Conservation (phyloP, 73 alveolate genomes). For the Loxodes magnus region DNA sequence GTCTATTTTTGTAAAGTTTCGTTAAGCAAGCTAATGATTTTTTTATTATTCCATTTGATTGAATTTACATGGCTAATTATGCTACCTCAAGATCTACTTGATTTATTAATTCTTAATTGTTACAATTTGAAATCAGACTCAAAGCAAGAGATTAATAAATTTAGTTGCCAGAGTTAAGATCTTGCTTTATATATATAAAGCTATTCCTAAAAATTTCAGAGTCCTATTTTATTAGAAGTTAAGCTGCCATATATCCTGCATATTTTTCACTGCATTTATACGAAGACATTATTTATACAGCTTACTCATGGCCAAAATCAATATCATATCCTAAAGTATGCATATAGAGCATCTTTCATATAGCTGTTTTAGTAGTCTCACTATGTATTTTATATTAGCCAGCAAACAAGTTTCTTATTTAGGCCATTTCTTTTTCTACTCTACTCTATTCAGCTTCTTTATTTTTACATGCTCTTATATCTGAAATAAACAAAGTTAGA, state of each 20-base stretch:
- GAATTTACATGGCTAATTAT: too few species aligned
- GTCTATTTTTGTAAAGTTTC: constrained; percentile 77
- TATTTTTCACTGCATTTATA: constrained; percentile 90
- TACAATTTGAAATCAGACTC: constrained; percentile 81
- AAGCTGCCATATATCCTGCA: constrained; percentile 96
- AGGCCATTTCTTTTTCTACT: constrained; percentile 93
- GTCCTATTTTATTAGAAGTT: constrained; percentile 79
- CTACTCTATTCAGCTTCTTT: constrained; percentile 93
- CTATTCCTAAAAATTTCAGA: constrained; percentile 67
- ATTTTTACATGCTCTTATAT: constrained; percentile 86
- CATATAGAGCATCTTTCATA: constrained; percentile 92
- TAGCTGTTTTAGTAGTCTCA: constrained; percentile 89
- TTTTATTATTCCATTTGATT: constrained; percentile 81
- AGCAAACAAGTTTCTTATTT: constrained; percentile 86
- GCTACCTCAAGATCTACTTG: constrained; percentile 72
- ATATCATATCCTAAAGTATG: constrained; percentile 91
- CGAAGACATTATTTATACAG: constrained; percentile 84
- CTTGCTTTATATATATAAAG: constrained; percentile 79
- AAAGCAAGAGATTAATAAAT: constrained; percentile 89
- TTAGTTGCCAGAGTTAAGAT: constrained; percentile 76
- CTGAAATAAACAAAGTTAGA: constrained; percentile 87
- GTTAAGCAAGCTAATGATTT: constrained; percentile 83
- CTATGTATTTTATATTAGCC: constrained; percentile 62
- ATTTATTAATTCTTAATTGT: constrained; percentile 70
- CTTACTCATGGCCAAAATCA: constrained; percentile 92